These are phyloP conservation scores for Juglanconis sp. DNA, from an alignment of 2,329 filamentous ascomycete genomes.

Conservation along the genomic window DNA sequence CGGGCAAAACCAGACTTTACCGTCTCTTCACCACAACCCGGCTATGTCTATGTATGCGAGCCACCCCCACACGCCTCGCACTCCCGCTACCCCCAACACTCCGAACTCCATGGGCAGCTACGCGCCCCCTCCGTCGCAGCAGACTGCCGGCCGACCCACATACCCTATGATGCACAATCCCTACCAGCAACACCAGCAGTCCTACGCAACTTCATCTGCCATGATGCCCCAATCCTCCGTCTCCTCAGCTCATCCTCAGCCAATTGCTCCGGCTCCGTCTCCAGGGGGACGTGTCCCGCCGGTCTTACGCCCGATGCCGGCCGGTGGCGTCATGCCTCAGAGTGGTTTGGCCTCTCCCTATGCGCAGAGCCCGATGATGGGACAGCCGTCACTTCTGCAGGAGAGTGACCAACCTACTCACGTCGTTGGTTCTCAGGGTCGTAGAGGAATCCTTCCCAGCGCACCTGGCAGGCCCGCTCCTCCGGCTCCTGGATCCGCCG, in stretches of 20 bases:
- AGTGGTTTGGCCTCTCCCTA: constrained; percentile 58
- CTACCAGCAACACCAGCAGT: constrained; percentile 52
- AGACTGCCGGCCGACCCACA: constrained; percentile 46
- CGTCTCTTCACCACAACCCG: constrained; percentile 37
- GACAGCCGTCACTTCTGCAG: constrained; percentile 47
- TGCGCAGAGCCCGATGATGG: constrained; percentile 54
- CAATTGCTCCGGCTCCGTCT: constrained; percentile 69
- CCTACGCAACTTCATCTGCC: constrained; percentile 52
- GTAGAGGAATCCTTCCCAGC: constrained; percentile 86
- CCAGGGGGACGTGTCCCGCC: constrained; percentile 54
- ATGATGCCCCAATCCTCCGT: constrained; percentile 68
- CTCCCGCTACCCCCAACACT: constrained; percentile 60
- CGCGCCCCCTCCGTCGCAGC: constrained; percentile 41
- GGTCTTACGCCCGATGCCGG: constrained; percentile 67
- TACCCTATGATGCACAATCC: constrained; percentile 49
- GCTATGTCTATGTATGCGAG: constrained; percentile 55
- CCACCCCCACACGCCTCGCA: constrained; percentile 60
- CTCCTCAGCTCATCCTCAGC: constrained; percentile 68
- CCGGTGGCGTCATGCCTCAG: constrained; percentile 61
- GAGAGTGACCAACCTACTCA: constrained; percentile 72
- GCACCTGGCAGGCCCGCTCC: constrained; percentile 82
- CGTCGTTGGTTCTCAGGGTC: constrained; percentile 91
- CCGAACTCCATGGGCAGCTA: constrained; percentile 57
- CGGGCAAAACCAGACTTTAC: constrained; percentile 27
- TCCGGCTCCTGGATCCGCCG: constrained; percentile 63